These are phyloP conservation scores for Cladophialophora yegresii DNA, from an alignment of 2,329 filamentous ascomycete genomes.

Conservation along the genomic window DNA sequence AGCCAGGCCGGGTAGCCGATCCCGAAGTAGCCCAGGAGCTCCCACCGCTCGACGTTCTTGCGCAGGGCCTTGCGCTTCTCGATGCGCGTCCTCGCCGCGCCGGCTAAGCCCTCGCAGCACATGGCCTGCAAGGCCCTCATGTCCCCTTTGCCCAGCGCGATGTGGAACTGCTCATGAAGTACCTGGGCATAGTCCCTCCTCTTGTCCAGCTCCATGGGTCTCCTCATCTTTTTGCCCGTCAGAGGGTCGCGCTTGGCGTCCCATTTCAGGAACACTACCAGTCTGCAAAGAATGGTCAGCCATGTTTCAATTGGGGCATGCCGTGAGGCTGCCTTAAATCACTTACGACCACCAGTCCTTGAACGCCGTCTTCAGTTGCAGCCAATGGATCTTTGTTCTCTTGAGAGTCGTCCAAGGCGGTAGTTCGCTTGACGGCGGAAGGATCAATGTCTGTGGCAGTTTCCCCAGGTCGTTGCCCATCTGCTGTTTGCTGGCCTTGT, in stretches of 20 bases:
- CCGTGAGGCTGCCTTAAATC: not conserved
- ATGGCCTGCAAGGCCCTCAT: conserved; percentile 41
- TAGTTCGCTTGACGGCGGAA: conserved; percentile 18
- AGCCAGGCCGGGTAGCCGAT: conserved; percentile 41
- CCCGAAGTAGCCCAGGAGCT: conserved; percentile 26
- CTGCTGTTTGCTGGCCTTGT: conserved; percentile 14
- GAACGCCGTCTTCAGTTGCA: conserved; percentile 20
- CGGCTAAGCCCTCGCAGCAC: conserved; percentile 45
- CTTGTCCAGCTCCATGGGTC: conserved; percentile 20
- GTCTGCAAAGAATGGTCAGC: conserved; percentile 21
- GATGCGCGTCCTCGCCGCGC: conserved; percentile 42
- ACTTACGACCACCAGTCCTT: conserved; percentile 22
- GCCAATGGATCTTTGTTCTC: conserved; percentile 18
- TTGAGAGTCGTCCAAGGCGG: conserved; percentile 19
- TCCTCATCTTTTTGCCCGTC: conserved; percentile 22
- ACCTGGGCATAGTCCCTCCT: conserved; percentile 21
- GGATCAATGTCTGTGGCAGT: conserved; percentile 25
- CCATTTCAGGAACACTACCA: conserved; percentile 21
- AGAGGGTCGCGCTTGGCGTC: conserved; percentile 23
- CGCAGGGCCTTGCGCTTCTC: conserved; percentile 36
- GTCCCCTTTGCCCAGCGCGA: conserved; percentile 48
- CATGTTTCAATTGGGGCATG: not conserved
- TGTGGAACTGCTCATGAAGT: conserved; percentile 53
- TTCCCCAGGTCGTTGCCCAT: conserved; percentile 28
- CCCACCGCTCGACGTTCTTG: conserved; percentile 19